Evolutionary conservation across 2,329 filamentous ascomycete genomes (phyloP).

Genomic region (Pseudogymnoascus sp.): DNA sequence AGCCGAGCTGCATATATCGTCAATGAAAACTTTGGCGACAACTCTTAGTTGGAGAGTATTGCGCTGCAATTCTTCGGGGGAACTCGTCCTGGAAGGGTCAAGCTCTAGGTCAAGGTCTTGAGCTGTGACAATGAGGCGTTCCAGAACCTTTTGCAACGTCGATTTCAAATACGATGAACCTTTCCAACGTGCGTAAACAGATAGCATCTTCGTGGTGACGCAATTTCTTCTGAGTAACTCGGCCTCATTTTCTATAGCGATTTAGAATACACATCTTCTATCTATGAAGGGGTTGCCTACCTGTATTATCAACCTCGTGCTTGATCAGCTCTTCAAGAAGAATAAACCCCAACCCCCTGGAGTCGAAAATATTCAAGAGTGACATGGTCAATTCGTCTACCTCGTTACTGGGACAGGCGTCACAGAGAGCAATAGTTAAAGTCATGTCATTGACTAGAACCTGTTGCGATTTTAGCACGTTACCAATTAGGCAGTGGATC

Average conservation of each 20-base stretch:
- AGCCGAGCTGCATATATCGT: slow-evolving; percentile 60
- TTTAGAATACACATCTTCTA: slow-evolving; percentile 6
- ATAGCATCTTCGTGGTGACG: slow-evolving; percentile 66
- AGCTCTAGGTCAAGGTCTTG: slow-evolving; percentile 62
- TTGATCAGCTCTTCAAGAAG: slow-evolving; percentile 61
- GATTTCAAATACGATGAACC: slow-evolving; percentile 54
- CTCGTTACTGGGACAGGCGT: slow-evolving; percentile 59
- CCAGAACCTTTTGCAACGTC: slow-evolving; percentile 60
- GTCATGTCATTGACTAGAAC: slow-evolving; percentile 56
- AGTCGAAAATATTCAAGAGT: slow-evolving; percentile 63
- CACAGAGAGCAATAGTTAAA: slow-evolving; percentile 56
- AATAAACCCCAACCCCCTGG: slow-evolving; percentile 54
- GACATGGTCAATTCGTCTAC: slow-evolving; percentile 64
- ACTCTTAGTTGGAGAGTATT: slow-evolving; percentile 60
- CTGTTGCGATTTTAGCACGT: slow-evolving; percentile 27
- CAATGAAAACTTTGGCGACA: slow-evolving; percentile 64
- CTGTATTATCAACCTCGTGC: slow-evolving; percentile 61
- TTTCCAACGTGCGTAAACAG: slow-evolving; percentile 66
- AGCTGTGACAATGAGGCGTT: slow-evolving; percentile 58
- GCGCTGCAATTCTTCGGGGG: slow-evolving; percentile 56
- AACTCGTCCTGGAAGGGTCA: slow-evolving; percentile 54
- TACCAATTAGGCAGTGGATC: neutral
- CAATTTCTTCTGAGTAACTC: slow-evolving; percentile 62
- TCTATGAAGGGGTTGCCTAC: slow-evolving; percentile 30
- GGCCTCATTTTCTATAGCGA: slow-evolving; percentile 52